A percentile compares a stretch with the other conserved stretches of the same genome.
Conservation (phyloP, 768 basidiomycete genomes). For the Leccinum rimulosum region DNA sequence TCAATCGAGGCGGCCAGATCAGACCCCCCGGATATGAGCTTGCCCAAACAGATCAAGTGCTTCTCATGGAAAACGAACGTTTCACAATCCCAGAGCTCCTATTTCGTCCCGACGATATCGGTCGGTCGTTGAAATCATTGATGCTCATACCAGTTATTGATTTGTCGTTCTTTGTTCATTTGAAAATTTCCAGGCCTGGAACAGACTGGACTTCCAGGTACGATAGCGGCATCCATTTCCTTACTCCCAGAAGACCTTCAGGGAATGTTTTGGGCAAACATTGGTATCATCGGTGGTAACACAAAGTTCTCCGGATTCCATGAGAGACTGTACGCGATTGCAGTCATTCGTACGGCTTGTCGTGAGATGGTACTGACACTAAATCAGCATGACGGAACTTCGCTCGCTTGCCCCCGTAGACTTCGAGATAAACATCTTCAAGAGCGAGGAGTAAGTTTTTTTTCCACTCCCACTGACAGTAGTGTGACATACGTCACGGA, state of each 20-base stretch:
- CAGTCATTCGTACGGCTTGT: slow-evolving; percentile 13
- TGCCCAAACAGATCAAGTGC: slow-evolving; percentile 59
- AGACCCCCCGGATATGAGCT: slow-evolving; percentile 52
- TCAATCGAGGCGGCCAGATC: slow-evolving; percentile 57
- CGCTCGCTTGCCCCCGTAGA: slow-evolving; percentile 80
- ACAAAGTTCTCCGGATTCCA: slow-evolving; percentile 73
- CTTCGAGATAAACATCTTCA: slow-evolving; percentile 69
- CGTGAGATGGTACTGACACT: slow-evolving; percentile 15
- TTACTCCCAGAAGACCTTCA: slow-evolving; percentile 76
- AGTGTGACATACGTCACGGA: slow-evolving; percentile 17
- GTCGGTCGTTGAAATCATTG: slow-evolving; percentile 40
- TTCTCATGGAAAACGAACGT: slow-evolving; percentile 88
- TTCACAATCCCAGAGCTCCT: slow-evolving; percentile 92
- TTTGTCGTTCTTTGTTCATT: slow-evolving; percentile 4
- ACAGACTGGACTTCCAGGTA: slow-evolving; percentile 75
- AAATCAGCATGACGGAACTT: slow-evolving; percentile 65
- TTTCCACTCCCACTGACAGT: slow-evolving; percentile 6
- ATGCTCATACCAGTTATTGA: slow-evolving; percentile 7
- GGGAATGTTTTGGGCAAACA: slow-evolving; percentile 95
- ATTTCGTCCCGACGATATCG: slow-evolving; percentile 88
- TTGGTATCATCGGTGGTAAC: slow-evolving; percentile 85
- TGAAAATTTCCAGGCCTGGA: slow-evolving; percentile 54
- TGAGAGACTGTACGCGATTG: slow-evolving; percentile 63
- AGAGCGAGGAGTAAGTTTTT: slow-evolving; percentile 66
- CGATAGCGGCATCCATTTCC: slow-evolving; percentile 73